Base-by-base conservation (phyloP, 495 filamentous ascomycete species). In the Neurospora africana region DNA sequence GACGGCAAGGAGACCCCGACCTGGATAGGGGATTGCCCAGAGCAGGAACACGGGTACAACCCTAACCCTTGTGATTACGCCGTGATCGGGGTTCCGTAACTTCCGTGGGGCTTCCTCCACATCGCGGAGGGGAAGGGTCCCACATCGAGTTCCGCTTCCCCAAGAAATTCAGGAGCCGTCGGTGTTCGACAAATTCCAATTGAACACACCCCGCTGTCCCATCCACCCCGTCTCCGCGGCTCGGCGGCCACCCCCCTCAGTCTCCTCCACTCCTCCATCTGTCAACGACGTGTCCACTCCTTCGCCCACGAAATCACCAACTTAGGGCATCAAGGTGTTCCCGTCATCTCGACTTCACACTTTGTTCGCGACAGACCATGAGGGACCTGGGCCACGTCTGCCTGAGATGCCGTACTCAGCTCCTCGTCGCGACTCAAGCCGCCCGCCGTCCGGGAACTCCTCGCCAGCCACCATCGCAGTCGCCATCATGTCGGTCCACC, bases 371-470 rank as follows among this genome's bases (percentile, higher is more conserved):
- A 35, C 21, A 65, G 37, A 69, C 38, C 35, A 80, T 80, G 79
- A 75, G 74, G 21, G 76, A 78, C 58, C 72, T 79, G 33, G 75
- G 71, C 11, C 70, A 72, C 36, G 73, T 81, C 58, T 81, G 79
- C 47, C 74, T 81, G 39, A 73, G 75, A 41, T 81, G 79, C 67
- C 76, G 75, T 21, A 47, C 75, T 40, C 53, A 72, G 41, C 58
- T 72, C 13, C 67, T 75, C 35, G 71, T 70, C 68, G 68, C 75
- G 5, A 30, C 72, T 27, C 65, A 58, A 36, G 43, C 72, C 8
- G 33, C 41, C 70, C 19, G 43, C 65, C 65, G 44, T 53, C 67
- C 65, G 37, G 36, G 10, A 7, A 33, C 71, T 30, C 36, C 65
- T 47, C 38, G 37, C 39, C 35, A 27, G 47, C 40, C 43, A 61